Conservation (phyloP, 2,329 filamentous ascomycete genomes). For the Aspergillus pseudonomiae region DNA sequence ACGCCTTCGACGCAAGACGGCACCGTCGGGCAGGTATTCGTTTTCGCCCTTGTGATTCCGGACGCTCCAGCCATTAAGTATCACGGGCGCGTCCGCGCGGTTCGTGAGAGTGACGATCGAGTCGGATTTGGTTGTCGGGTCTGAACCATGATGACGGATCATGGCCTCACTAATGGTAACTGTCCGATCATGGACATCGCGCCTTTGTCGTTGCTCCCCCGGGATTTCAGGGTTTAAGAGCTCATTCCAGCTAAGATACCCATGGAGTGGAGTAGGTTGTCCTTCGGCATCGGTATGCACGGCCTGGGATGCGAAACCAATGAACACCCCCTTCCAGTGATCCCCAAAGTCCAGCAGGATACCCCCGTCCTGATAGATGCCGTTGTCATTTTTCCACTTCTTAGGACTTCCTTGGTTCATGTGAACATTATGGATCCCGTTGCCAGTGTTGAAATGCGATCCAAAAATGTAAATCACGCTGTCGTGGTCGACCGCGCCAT, state of each 20-base stretch:
- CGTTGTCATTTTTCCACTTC: slow-evolving; percentile 15
- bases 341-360: slow-evolving; percentile 18
- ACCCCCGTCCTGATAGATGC: slow-evolving; percentile 24
- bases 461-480: slow-evolving; percentile 25
- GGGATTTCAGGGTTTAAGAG: slow-evolving; percentile 8
- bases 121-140: background rate
- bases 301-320: slow-evolving; percentile 25
- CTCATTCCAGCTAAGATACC: slow-evolving; percentile 14
- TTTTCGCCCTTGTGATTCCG: slow-evolving; percentile 16
- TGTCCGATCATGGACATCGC: background rate
- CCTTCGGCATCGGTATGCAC: slow-evolving; percentile 22
- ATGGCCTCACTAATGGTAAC: slow-evolving; percentile 15
- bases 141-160: background rate
- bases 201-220: slow-evolving; percentile 2
- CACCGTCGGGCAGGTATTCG: slow-evolving; percentile 12
- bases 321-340: slow-evolving; percentile 23
- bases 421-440: slow-evolving; percentile 24
- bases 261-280: slow-evolving; percentile 8
- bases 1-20: slow-evolving; percentile 11
- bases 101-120: slow-evolving; percentile 16
- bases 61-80: slow-evolving; percentile 16
- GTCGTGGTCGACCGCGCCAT: slow-evolving; percentile 13
- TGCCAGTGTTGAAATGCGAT: slow-evolving; percentile 8
- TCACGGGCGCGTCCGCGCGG: slow-evolving; percentile 13
- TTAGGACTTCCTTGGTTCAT: slow-evolving; percentile 26